Evolutionary conservation across 228 moss, liverwort and hornwort genomes (phyloP), one percentile per base, ranked within the genome.

Genomic region (Sphagnum magellanicum): DNA sequence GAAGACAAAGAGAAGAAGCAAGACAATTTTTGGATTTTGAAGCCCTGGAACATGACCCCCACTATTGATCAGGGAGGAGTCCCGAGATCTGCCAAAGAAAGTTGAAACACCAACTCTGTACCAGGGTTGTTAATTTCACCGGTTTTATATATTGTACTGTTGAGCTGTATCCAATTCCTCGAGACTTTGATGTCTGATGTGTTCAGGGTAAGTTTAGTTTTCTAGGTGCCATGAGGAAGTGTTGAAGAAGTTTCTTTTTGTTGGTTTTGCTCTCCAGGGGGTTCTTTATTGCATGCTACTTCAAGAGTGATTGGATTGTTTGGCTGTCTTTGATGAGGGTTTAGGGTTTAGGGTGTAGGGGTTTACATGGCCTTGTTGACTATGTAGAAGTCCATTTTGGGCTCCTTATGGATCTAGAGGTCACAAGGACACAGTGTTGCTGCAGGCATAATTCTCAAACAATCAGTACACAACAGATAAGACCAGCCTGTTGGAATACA

Each of bases 1-100:
- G 17, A 17, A 17, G 17, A 17, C 17, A 17, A 91, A 66, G 74
- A 74, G 8, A 78, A 67, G 57, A 74, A 78, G 6, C 70, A 79
- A n/a, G n/a, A 93, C 74, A 93, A 93, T 76, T 66, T 97, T 16
- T 97, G 97, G 97, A 97, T 97, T 69, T 91, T 93, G 68, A 97
- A 97, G 74, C 97, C 97, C 59, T 97, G 97, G 97, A 97, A 97
- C 63, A 93, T 97, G 97, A 93, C 97, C 69, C 90, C 91, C 8
- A 97, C 93, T 65, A 93, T 97, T 71, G 97, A 97, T 53, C 93
- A 8, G 97, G 93, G 80, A 97, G 93, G 49, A 93, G 97, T n/a
- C 93, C 93, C 46, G 91, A 97, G 79, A 91, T 97, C 61, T 80
- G 84, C 49, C 97, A 97, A 65, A 97, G 93, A 78, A 93, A 93